These are phyloP conservation scores for Phytophthora cryptogea DNA, from an alignment of 352 stramenopile genomes.

Conservation along the genomic window DNA sequence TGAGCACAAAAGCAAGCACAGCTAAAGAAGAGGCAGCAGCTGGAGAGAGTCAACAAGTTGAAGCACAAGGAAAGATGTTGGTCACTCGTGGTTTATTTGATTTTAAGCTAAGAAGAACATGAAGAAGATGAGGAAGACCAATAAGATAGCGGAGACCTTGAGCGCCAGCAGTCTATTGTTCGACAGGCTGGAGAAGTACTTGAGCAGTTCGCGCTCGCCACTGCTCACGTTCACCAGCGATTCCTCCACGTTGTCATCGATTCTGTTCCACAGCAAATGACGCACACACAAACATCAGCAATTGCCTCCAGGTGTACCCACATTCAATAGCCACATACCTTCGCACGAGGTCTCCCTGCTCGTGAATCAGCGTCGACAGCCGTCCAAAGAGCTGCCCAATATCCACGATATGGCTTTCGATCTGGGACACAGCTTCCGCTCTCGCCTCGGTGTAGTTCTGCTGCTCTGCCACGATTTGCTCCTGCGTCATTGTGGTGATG, in stretches of 20 bases:
- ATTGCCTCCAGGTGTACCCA: background rate
- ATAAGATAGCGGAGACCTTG: conserved; percentile 88
- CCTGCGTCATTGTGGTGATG: conserved; percentile 74
- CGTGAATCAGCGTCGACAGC: conserved; percentile 80
- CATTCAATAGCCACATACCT: conserved; percentile 40
- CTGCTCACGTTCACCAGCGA: conserved; percentile 74
- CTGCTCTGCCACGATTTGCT: conserved; percentile 77
- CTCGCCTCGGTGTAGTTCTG: conserved; percentile 80
- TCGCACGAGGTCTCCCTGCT: conserved; percentile 81
- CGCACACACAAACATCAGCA: conserved; percentile 10
- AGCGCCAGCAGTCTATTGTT: conserved; percentile 88
- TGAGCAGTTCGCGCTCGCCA: conserved; percentile 82
- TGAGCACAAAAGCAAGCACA: conserved; percentile 17
- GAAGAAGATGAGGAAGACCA: conserved; percentile 89
- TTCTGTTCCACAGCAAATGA: conserved; percentile 45
- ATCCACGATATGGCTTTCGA: conserved; percentile 88
- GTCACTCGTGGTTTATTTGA: conserved; percentile 32
- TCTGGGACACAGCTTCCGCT: conserved; percentile 79
- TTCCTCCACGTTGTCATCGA: conserved; percentile 87
- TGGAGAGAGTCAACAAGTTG: background rate
- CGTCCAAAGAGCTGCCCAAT: conserved; percentile 84
- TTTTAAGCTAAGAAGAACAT: conserved; percentile 88
- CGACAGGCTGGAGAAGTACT: conserved; percentile 84
- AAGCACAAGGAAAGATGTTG: conserved; percentile 8
- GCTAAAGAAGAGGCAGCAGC: background rate